A percentile compares a stretch with the other conserved stretches of the same genome.
Evolutionary conservation across 2,329 filamentous ascomycete species (phyloP).

Genomic region (Myriosclerotinia duriaeana): DNA sequence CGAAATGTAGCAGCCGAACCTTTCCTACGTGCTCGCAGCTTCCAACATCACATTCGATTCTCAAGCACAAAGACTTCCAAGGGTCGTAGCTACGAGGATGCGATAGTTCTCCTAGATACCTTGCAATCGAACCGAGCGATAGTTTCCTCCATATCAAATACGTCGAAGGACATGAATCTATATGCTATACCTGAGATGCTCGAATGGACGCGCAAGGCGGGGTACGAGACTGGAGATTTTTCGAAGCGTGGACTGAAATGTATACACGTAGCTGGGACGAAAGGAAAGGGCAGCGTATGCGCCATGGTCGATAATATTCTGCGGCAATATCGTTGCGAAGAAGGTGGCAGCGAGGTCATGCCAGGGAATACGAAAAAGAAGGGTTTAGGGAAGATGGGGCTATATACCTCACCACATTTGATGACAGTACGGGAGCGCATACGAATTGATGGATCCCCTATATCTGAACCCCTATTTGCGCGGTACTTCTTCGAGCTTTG

Average conservation of each 20-base stretch:
- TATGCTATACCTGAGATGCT: conserved; percentile 41
- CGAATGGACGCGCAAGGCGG: conserved; percentile 38
- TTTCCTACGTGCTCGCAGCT: background rate
- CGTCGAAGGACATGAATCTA: conserved; percentile 31
- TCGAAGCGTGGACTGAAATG: conserved; percentile 38
- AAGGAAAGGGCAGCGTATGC: conserved; percentile 75
- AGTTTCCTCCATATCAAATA: conserved; percentile 28
- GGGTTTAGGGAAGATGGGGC: conserved; percentile 48
- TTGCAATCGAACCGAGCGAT: conserved; percentile 37
- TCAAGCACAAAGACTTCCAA: conserved; percentile 11
- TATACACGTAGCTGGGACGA: conserved; percentile 89
- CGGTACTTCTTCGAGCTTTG: conserved; percentile 68
- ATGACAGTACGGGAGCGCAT: conserved; percentile 68
- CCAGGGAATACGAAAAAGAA: conserved; percentile 20
- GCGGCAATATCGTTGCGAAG: conserved; percentile 46
- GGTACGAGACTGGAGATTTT: conserved; percentile 33
- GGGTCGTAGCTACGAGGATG: conserved; percentile 30
- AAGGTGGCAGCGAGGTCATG: background rate
- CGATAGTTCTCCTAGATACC: conserved; percentile 32
- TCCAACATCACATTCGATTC: conserved; percentile 6
- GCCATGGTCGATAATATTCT: conserved; percentile 67
- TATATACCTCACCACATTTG: conserved; percentile 69
- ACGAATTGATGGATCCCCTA: conserved; percentile 57
- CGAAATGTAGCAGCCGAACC: background rate
- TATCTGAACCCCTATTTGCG: conserved; percentile 59